Evolutionary conservation across 2,329 filamentous ascomycete genomes (phyloP).

Genomic region (Nemania abortiva): DNA sequence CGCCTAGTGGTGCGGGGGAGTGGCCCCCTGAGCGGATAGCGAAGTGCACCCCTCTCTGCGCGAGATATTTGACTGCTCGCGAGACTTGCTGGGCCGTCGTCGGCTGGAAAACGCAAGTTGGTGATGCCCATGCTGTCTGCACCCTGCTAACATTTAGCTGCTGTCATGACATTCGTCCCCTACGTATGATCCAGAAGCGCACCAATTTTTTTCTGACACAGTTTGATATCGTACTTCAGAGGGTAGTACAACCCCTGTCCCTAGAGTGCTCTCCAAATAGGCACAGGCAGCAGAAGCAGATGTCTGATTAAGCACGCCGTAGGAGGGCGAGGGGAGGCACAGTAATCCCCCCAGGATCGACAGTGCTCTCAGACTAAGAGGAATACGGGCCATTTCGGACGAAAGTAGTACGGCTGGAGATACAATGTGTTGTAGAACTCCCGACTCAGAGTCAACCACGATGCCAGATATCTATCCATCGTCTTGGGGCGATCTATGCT

Average conservation of each 20-base stretch:
- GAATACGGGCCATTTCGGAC: constrained; percentile 28
- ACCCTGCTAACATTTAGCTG: constrained; percentile 37
- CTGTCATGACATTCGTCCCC: constrained; percentile 4
- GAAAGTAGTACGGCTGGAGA: constrained; percentile 1
- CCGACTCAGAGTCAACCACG: background rate
- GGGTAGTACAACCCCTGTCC: constrained; percentile 31
- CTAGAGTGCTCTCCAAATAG: constrained; percentile 30
- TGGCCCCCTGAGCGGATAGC: constrained; percentile 46
- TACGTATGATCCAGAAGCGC: constrained; percentile 1
- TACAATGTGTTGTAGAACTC: background rate
- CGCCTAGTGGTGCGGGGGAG: constrained; percentile 41
- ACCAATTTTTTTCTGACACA: constrained; percentile 33
- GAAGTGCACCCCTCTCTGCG: constrained; percentile 38
- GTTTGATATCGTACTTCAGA: constrained; percentile 26
- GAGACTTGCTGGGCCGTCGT: constrained; percentile 38
- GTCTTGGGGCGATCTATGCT: constrained; percentile 27
- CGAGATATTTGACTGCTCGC: constrained; percentile 37
- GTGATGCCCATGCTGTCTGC: constrained; percentile 45
- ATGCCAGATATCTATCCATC: constrained; percentile 9
- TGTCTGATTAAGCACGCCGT: constrained; percentile 18
- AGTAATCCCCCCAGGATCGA: constrained; percentile 23
- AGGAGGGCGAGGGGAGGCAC: constrained; percentile 22
- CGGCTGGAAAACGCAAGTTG: constrained; percentile 44
- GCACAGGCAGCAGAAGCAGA: constrained; percentile 30
- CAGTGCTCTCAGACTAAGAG: constrained; percentile 1